A percentile compares a stretch with the other conserved stretches of the same genome.
phyloP scores from a whole-genome alignment of 495 filamentous ascomycete species.

The Melanomma pulvis-pyrius region DNA sequence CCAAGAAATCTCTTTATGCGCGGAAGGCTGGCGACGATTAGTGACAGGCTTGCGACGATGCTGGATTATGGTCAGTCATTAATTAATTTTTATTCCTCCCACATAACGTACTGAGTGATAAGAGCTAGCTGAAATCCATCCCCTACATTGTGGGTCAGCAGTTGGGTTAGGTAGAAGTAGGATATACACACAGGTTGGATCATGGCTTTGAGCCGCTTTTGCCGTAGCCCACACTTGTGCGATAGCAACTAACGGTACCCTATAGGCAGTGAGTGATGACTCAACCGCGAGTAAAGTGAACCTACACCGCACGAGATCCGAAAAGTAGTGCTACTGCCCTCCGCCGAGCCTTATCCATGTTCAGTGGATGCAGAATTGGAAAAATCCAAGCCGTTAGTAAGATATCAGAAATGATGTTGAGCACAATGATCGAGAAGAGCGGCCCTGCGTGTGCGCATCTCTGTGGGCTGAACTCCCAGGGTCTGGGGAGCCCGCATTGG shows the following conservation, averaged over 20 bases:
- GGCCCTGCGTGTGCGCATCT: conserved; percentile 17
- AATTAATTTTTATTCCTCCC: background rate
- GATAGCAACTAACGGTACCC: background rate
- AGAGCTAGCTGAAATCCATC: conserved; percentile 2
- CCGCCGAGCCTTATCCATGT: conserved; percentile 9
- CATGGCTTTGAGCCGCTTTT: background rate
- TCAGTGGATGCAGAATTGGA: conserved; percentile 22
- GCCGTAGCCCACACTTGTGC: conserved; percentile 7
- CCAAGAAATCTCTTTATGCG: conserved; percentile 13
- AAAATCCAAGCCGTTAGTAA: conserved; percentile 26
- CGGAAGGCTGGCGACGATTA: conserved; percentile 12
- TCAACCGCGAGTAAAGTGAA: background rate
- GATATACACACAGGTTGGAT: background rate
- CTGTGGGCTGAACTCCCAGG: conserved; percentile 5
- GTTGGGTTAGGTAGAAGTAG: background rate
- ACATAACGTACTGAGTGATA: conserved; percentile 1
- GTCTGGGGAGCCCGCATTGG: conserved; percentile 27
- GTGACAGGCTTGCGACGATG: conserved; percentile 10
- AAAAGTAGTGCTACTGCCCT: conserved; percentile 5
- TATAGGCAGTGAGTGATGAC: background rate
- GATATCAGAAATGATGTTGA: conserved; percentile 33
- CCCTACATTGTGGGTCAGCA: background rate
- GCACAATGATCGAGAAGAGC: conserved; percentile 25
- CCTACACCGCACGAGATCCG: conserved; percentile 6
- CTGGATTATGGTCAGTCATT: background rate